Evolutionary conservation across 441 rosid genomes (phyloP).

Genomic region (Corymbia calophylla): DNA sequence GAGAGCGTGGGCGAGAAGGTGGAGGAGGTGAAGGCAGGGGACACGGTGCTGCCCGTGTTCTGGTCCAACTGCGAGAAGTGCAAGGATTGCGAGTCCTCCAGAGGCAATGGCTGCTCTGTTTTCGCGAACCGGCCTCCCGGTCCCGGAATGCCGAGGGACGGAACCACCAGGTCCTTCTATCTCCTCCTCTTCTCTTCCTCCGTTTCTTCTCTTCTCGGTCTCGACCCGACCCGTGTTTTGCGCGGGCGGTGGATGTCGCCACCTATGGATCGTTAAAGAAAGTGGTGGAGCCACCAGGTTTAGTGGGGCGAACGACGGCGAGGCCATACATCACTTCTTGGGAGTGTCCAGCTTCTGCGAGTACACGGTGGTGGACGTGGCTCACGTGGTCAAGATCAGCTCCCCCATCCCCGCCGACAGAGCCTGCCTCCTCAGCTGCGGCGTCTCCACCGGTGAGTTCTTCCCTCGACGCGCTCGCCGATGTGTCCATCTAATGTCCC

Average conservation of each 20-base stretch:
- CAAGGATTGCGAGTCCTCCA: constrained; percentile 41
- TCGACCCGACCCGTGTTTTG: neutral
- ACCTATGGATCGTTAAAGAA: neutral
- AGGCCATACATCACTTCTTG: constrained; percentile 40
- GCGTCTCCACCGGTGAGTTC: constrained; percentile 47
- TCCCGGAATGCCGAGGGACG: constrained; percentile 37
- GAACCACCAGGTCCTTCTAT: constrained; percentile 26
- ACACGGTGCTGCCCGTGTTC: constrained; percentile 53
- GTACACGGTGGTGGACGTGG: constrained; percentile 62
- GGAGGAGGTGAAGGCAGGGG: constrained; percentile 45
- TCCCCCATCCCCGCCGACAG: constrained; percentile 31
- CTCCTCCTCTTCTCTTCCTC: neutral
- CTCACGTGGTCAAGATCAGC: constrained; percentile 42
- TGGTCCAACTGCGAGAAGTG: constrained; percentile 41
- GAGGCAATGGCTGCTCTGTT: constrained; percentile 37
- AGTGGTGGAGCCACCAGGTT: constrained; percentile 33
- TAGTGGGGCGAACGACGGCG: constrained; percentile 36
- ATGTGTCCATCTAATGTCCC: neutral
- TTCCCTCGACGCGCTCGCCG: neutral
- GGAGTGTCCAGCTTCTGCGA: constrained; percentile 56
- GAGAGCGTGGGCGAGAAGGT: constrained; percentile 74
- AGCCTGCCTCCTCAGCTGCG: constrained; percentile 60
- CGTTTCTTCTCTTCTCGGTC: neutral
- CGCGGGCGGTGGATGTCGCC: neutral
- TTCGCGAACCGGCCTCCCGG: neutral